Conservation (phyloP, 768 basidiomycete genomes). For the Amanita rubescens region DNA sequence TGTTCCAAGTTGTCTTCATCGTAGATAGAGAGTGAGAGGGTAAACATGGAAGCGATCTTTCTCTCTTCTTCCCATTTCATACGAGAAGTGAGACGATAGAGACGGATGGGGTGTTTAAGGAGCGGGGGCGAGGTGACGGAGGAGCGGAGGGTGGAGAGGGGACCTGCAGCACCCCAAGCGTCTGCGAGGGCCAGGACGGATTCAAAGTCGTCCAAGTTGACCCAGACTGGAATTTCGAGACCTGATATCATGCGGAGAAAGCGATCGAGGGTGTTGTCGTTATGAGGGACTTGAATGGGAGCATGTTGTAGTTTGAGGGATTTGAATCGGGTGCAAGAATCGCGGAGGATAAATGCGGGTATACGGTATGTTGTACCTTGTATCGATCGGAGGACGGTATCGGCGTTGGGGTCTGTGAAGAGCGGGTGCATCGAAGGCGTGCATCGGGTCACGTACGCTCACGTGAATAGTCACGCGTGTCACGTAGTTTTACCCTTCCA, state of each 20-base stretch:
- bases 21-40: conserved; percentile 33
- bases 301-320: conserved; percentile 15
- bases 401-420: conserved; percentile 33
- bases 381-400: conserved; percentile 33
- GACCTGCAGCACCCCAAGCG: conserved; percentile 39
- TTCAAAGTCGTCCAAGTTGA: conserved; percentile 33
- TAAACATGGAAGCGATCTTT: conserved; percentile 31
- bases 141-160: conserved; percentile 34
- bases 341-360: conserved; percentile 33
- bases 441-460: conserved; percentile 4
- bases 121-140: conserved; percentile 34
- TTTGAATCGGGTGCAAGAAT: conserved; percentile 35
- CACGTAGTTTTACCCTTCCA: conserved; percentile 18
- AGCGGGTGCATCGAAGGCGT: conserved; percentile 26
- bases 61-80: conserved; percentile 40
- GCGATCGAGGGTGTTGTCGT: conserved; percentile 27
- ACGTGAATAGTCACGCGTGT: too few species aligned
- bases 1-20: conserved; percentile 22
- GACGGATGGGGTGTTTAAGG: conserved; percentile 36
- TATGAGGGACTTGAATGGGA: conserved; percentile 24
- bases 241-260: conserved; percentile 36
- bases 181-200: conserved; percentile 33
- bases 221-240: conserved; percentile 30
- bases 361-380: conserved; percentile 38
- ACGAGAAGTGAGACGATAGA: conserved; percentile 38